Base-by-base conservation (phyloP, 2,329 filamentous ascomycete genomes). In the Fusarium pilosicola region DNA sequence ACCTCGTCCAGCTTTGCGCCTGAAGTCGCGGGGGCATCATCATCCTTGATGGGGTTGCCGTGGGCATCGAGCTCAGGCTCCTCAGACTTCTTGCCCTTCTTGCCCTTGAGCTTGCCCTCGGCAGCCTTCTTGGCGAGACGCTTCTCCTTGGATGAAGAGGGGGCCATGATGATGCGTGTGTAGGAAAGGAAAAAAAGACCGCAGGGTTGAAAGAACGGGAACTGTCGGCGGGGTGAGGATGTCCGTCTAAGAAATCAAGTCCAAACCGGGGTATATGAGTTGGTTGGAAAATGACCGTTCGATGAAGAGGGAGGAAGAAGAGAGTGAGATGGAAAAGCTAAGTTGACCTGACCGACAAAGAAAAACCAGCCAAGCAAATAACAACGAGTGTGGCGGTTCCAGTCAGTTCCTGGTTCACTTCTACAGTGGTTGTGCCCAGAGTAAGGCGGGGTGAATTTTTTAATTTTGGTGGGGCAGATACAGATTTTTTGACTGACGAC, bases 1-100 rank as follows among this genome's bases (percentile, higher is more conserved):
- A 98, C 92, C 81, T 93, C 92, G 76, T 93, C 91, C 83, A 92
- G 85, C 87, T 96, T 94, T 77, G 91, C 90, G 78, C 87, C 89
- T 68, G 90, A 88, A 76, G 91, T 94, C 68, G 92, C 92, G 74
- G 92, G 89, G 78, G 89, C 88, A 61, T 93, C 92, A 44, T 84
- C 82, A 51, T 86, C 83, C 69, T 86, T 84, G 78, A 87, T 77
- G 64, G 83, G 83, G 72, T 87, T 88, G 80, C 90, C 90, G 79
- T 92, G 85, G 72, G 83, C 90, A 79, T 95, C 92, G 74, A 92
- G 85, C 77, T 91, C 82, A 65, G 88, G 85, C 73, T 92, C 92
- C 76, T 96, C 92, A 79, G 93, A 93, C 81, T 93, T 93, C 74
- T 89, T 89, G 76, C 91, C 87, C 85, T 92, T 92, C 77, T 92